phyloP scores from a whole-genome alignment of 495 filamentous ascomycete species.

The Hypoxylon rickii region DNA sequence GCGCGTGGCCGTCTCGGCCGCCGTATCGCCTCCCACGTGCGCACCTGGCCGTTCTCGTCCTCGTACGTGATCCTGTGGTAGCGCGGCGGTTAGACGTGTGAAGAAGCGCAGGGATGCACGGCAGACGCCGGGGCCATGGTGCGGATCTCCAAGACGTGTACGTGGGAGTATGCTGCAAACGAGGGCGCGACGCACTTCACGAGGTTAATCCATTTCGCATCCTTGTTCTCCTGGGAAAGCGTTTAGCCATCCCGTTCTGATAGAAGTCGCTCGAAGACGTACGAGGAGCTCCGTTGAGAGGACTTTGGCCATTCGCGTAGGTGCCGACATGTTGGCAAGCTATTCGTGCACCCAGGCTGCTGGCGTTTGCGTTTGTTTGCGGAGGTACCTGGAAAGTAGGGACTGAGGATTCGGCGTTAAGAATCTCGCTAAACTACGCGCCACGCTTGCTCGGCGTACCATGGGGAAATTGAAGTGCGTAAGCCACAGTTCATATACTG shows the following conservation, averaged over 20 bases:
- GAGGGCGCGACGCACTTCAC: slow-evolving; percentile 54
- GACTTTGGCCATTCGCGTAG: slow-evolving; percentile 21
- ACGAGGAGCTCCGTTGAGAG: slow-evolving; percentile 40
- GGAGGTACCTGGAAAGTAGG: too few species aligned
- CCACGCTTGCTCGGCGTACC: too few species aligned
- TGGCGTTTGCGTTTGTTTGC: background rate
- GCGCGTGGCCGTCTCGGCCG: slow-evolving; percentile 64
- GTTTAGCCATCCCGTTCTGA: slow-evolving; percentile 2
- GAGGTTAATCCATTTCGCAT: slow-evolving; percentile 68
- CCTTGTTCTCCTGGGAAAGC: slow-evolving; percentile 43
- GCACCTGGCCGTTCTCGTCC: slow-evolving; percentile 63
- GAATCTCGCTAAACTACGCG: too few species aligned
- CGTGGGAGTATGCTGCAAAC: too few species aligned
- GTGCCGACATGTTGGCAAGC: slow-evolving; percentile 20
- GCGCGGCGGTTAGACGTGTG: slow-evolving; percentile 6
- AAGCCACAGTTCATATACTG: too few species aligned
- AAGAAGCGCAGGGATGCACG: too few species aligned
- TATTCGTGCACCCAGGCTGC: background rate
- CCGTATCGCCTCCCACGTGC: slow-evolving; percentile 73
- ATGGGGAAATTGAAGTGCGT: too few species aligned
- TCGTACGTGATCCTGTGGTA: slow-evolving; percentile 61
- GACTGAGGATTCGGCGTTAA: too few species aligned
- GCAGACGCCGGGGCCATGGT: too few species aligned
- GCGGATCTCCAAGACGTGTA: too few species aligned
- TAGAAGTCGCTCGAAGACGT: slow-evolving; percentile 5